Percentiles rank a stretch among this genome's conserved stretches.
Evolutionary conservation across 2,329 filamentous ascomycete species (phyloP).

Genomic region (Nemania sp.): DNA sequence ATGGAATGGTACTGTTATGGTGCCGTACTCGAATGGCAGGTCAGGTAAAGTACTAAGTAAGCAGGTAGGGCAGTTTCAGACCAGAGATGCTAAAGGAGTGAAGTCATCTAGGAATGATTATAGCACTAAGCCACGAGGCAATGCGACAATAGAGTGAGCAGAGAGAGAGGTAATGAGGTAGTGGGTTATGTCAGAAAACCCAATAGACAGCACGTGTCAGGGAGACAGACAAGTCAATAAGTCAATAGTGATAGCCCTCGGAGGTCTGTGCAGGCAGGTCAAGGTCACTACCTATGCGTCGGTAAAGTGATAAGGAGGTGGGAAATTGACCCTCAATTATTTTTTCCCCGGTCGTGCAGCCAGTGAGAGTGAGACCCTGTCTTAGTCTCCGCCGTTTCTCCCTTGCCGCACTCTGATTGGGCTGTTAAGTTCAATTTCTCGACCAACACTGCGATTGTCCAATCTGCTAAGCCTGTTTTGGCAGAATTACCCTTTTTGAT

Average conservation of each 20-base stretch:
- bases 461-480: background rate
- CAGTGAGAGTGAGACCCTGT: slow-evolving; percentile 6
- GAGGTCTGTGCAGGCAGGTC: background rate
- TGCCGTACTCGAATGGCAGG: background rate
- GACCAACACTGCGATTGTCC: background rate
- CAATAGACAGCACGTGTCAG: slow-evolving; percentile 3
- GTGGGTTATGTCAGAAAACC: background rate
- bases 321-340: slow-evolving; percentile 29
- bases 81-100: slow-evolving; percentile 49
- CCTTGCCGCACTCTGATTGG: slow-evolving; percentile 21
- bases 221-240: background rate
- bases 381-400: slow-evolving; percentile 11
- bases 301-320: slow-evolving; percentile 35
- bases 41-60: too few relatives aligned
- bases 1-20: background rate
- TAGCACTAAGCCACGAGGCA: slow-evolving; percentile 24
- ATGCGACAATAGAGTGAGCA: slow-evolving; percentile 13
- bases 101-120: slow-evolving; percentile 45
- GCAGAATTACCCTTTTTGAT: background rate
- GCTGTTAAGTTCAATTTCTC: background rate
- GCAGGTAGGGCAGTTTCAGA: slow-evolving; percentile 22
- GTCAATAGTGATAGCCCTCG: slow-evolving; percentile 7
- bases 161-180: background rate
- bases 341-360: slow-evolving; percentile 29
- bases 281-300: too few relatives aligned